Percentiles rank a stretch among this genome's conserved stretches.
phyloP scores from a whole-genome alignment of 73 alveolate genomes.

The Paramecium sexaurelia region DNA sequence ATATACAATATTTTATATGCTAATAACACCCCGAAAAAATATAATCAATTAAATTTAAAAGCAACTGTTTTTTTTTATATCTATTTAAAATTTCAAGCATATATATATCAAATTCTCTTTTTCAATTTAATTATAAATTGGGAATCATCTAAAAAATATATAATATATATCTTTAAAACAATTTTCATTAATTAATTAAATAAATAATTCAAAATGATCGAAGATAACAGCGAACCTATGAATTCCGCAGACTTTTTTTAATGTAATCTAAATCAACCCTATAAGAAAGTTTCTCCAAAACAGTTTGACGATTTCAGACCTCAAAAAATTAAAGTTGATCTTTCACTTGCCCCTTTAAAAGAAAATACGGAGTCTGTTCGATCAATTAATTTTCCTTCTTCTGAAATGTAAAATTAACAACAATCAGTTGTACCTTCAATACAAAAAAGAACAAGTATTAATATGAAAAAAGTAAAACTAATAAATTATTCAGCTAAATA shows the following conservation, averaged over 20 bases:
- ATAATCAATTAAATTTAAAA: no score
- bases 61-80: neutral
- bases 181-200: neutral
- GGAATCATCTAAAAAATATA: neutral
- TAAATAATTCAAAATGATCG: neutral
- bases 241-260: neutral
- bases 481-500: slow-evolving; percentile 1
- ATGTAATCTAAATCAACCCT: neutral
- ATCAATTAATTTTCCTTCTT: slow-evolving; percentile 15
- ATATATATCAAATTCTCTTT: neutral
- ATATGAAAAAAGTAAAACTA: neutral
- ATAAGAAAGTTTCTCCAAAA: slow-evolving; percentile 4
- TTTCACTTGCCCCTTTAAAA: neutral
- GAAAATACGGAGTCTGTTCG: slow-evolving; percentile 17
- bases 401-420: neutral
- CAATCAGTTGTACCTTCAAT: neutral
- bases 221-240: neutral
- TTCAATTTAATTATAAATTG: neutral
- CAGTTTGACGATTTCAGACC: neutral
- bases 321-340: neutral
- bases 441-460: neutral
- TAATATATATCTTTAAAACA: neutral
- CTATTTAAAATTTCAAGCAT: neutral
- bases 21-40: no score
- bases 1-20: no score